A percentile compares a stretch with the other conserved stretches of the same genome.
Conservation (phyloP, 176 grass and related monocot species). For the Juncus effusus region DNA sequence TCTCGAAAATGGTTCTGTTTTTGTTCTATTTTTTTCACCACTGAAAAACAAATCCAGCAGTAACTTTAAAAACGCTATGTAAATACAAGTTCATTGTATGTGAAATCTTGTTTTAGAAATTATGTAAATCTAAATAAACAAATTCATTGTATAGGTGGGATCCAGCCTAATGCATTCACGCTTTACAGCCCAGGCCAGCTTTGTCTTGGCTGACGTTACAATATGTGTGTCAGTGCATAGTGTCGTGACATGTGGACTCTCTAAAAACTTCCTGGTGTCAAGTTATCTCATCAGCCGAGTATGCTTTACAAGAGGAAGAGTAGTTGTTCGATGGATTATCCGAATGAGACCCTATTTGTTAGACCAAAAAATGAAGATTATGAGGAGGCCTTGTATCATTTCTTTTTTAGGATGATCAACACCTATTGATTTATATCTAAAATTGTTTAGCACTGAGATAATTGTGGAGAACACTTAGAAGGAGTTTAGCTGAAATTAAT, state of each 20-base stretch:
- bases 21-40: too few relatives aligned
- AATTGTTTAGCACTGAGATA: too few relatives aligned
- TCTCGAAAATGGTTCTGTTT: too few relatives aligned
- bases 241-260: conserved; percentile 44
- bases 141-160: conserved; percentile 10
- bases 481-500: too few relatives aligned
- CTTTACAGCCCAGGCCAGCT: conserved; percentile 69
- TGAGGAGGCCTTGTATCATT: conserved; percentile 42
- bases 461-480: too few relatives aligned
- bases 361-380: conserved; percentile 63
- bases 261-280: conserved; percentile 45
- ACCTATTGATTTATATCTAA: background rate
- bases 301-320: conserved; percentile 25
- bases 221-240: conserved; percentile 60
- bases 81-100: too few relatives aligned
- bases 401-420: conserved; percentile 34
- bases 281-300: conserved; percentile 56
- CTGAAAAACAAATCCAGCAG: too few relatives aligned
- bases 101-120: too few relatives aligned
- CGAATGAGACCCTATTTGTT: conserved; percentile 60
- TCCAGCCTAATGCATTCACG: conserved; percentile 62
- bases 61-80: too few relatives aligned
- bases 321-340: conserved; percentile 57
- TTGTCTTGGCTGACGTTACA: conserved; percentile 40
- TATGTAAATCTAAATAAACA: too few relatives aligned